Evolutionary conservation across 2,329 filamentous ascomycete genomes (phyloP), one percentile per base, ranked within the genome.

Genomic region (Alternaria triticina): DNA sequence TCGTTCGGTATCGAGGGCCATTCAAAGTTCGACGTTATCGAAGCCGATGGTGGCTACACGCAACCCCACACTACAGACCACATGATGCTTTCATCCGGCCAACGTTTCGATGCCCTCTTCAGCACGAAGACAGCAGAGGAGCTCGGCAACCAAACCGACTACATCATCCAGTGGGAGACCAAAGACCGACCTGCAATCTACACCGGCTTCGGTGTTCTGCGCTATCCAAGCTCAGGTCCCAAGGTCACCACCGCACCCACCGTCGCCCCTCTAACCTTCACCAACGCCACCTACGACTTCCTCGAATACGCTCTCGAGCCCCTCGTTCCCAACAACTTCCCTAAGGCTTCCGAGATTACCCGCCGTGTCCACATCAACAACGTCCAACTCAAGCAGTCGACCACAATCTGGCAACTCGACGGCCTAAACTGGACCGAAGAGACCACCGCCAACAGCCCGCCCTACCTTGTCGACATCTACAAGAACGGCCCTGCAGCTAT

Each of bases 81-180:
- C 65, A 80, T 90, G 56, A 87, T 90, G 68, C 69, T 90, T 6
- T 83, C 82, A 8, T 78, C 82, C 6, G 89, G 89, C 0, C 88
- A 90, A 70, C 85, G 88, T n/a, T 90, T 86, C 72, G 87, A 87
- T 64, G 80, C 84, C 0, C 78, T 90, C 2, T 78, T 91, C 30
- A 81, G 78, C 12, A 82, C 87, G 1, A 90, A 89, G 68, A 80
- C 80, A 1, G 68, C 66, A 45, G 77, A 78, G 1, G 82, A 88
- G 65, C 75, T 88, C 2, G 64, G 72, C 4, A 73, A 77, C 11
- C 74, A 81, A 66, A 78, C 78, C 3, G 72, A 82, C 60, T 80
- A 82, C 70, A 74, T 79, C 66, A 79, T 87, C 58, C 78, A 86
- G 67, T 81, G 83, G 59, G 83, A 86, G 62, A 86, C 82, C 10